Evolutionary conservation across 164 flowering plant genomes (phyloP).

Genomic region (Euptelea pleiosperma): DNA sequence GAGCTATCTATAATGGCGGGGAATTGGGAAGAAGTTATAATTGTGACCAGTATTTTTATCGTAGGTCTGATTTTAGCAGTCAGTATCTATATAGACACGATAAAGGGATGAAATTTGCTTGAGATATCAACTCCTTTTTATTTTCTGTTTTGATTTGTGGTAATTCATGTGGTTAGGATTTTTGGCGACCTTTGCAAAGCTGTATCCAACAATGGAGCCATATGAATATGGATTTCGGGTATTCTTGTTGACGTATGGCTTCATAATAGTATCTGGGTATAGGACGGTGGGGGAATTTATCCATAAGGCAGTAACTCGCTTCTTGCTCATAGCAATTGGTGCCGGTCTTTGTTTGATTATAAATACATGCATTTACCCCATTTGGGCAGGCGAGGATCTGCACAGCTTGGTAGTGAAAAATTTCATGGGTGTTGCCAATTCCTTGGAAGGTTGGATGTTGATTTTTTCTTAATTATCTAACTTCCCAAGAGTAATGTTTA

Average conservation of each 20-base stretch:
- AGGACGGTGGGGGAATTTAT: constrained; percentile 53
- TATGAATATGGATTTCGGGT: constrained; percentile 92
- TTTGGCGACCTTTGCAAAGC: constrained; percentile 48
- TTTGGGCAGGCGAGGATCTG: constrained; percentile 92
- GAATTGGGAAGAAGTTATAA: constrained; percentile 42
- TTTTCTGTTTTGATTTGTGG: neutral
- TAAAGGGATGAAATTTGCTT: too few relatives aligned
- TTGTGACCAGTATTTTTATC: constrained; percentile 56
- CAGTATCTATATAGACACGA: neutral
- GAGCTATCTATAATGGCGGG: constrained; percentile 47
- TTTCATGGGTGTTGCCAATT: constrained; percentile 62
- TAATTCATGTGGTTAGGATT: constrained; percentile 41
- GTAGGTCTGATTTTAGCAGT: constrained; percentile 39
- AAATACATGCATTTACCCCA: constrained; percentile 73
- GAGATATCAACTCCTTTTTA: too few relatives aligned
- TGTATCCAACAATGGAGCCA: constrained; percentile 70
- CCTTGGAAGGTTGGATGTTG: constrained; percentile 53
- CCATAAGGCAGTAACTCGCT: constrained; percentile 54
- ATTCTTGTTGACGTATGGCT: constrained; percentile 79
- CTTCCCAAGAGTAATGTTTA: neutral
- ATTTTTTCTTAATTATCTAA: constrained; percentile 1
- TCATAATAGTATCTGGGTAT: constrained; percentile 69
- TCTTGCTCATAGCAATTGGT: constrained; percentile 70
- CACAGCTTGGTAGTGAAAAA: constrained; percentile 82
- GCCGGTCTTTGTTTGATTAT: constrained; percentile 58